Evolutionary conservation across 148 eudicot species (phyloP), one percentile per base, ranked within the genome.

Genomic region (Rhododendron molle): DNA sequence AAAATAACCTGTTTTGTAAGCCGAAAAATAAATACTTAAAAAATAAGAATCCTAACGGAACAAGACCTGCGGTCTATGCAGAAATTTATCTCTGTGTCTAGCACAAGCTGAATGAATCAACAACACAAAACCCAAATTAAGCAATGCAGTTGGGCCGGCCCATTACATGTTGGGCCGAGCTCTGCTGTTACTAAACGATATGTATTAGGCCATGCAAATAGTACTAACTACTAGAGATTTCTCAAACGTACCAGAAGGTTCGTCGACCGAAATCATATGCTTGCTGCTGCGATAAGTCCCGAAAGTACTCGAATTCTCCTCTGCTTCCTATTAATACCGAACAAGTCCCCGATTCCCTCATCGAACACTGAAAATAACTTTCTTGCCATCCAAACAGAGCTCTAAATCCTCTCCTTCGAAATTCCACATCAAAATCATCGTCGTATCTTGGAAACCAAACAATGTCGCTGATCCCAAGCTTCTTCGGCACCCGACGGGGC

Each of bases 381-480:
- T 16, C 46, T 21, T 9, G 3, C 1, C 46, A 40, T 5, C 26
- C 9, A 76, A 43, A 20, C 26, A 36, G 28, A 10, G 10, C 1
- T 38, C 44, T 10, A 30, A 72, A 34, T 18, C 9, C 23, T 30
- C 4, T 69, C 36, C 20, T 5, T 7, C 5, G 20, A 13, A 16
- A 16, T 20, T 34, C 21, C 5, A 34, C 30, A 10, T 7, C 44
- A 38, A 34, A 49, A 5, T 38, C 43, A 30, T 34, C 36, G 5
- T 44, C 8, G 40, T 7, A 67, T 6, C 78, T 5, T 2, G 44
- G 7, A 2, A 40, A 40, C 43, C 7, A 54, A 32, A 32, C 14
- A 26, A 88, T 88, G 90, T 74, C 91, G 69, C n/a, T 88, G 50
- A 90, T 90, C 72, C 92, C 90, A 76, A 88, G 86, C 90, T 71